A percentile compares a stretch with the other conserved stretches of the same genome.
phyloP scores from a whole-genome alignment of 2,329 filamentous ascomycete species.

The Pseudogymnoascus sp. region DNA sequence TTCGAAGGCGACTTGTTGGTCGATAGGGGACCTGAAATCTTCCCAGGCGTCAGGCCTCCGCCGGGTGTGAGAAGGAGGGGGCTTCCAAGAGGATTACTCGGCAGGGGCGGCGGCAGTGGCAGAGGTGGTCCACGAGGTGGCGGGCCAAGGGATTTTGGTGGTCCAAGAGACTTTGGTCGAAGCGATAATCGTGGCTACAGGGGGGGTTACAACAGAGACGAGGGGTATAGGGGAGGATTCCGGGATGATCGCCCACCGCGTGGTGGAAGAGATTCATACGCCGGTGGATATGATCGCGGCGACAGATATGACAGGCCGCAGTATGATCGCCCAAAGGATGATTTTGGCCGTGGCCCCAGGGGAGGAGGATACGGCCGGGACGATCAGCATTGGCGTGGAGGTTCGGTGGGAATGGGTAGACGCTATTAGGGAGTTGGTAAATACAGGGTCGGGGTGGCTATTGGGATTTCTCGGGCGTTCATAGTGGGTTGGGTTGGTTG shows the following conservation, averaged over 20 bases:
- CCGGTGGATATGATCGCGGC: background rate
- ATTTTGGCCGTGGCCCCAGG: background rate
- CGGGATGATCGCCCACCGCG: background rate
- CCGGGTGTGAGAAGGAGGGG: slow-evolving; percentile 31
- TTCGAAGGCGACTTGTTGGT: slow-evolving; percentile 63
- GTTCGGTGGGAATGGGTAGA: background rate
- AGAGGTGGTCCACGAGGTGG: background rate
- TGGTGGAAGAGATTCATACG: background rate
- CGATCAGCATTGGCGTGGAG: slow-evolving; percentile 2
- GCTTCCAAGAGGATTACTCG: slow-evolving; percentile 8
- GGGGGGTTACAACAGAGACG: background rate
- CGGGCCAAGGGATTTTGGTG: background rate
- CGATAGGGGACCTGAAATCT: slow-evolving; percentile 64
- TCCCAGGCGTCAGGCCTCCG: slow-evolving; percentile 54
- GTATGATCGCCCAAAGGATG: background rate
- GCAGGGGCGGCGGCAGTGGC: background rate
- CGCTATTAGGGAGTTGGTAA: background rate
- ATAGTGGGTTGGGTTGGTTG: background rate
- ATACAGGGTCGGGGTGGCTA: background rate
- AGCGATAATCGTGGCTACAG: background rate
- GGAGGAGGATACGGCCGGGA: background rate
- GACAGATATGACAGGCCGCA: background rate
- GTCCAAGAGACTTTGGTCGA: background rate
- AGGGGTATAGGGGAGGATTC: background rate
- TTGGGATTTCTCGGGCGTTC: background rate